Evolutionary conservation across 2,329 filamentous ascomycete species (phyloP), one percentile per base, ranked within the genome.

Genomic region (Zelopaecilomyces penicillatus): DNA sequence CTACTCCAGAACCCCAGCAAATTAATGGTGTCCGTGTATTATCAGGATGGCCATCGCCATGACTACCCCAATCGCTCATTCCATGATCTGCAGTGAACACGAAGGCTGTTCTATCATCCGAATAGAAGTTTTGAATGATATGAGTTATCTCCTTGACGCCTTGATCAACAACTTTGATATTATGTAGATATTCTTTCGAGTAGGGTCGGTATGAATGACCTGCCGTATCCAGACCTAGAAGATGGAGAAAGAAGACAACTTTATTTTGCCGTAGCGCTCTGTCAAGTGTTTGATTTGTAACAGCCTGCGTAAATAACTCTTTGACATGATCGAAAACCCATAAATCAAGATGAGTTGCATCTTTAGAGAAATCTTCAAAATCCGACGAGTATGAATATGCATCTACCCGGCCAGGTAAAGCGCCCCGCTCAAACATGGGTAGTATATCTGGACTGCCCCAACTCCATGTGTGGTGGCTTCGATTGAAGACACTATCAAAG

Each of bases 51-150:
- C 93, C 93, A 63, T 98, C 93, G 33, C 94, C 94, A 62, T 98
- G 94, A 55, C 90, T 97, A n/a, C 94, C 93, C 83, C 86, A 96
- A 65, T 98, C 93, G 59, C 88, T 97, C 93, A 98, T 98, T 12
- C 93, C 93, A 63, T 98, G 93, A 59, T 98, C 93, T 6, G 93
- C 93, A 1, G 94, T 98, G 61, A 98, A 98, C 11, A 98, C 80
- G 61, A 91, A 98, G 0, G 94, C 88, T 0, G 93, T 97, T 63
- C 93, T 83, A 44, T 78, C 84, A 54, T 89, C 83, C 5, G 69
- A 74, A 57, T 96, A 98, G 61, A 97, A 98, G 9, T 84, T 77
- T 32, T 95, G 80, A 41, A 96, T 82, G 43, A 95, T 61, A 51
- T 85, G 75, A 0, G 85, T 83, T 41, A 95, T 84, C 64, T 95